phyloP scores from a whole-genome alignment of 768 basidiomycete species.

The Pisolithus tinctorius region DNA sequence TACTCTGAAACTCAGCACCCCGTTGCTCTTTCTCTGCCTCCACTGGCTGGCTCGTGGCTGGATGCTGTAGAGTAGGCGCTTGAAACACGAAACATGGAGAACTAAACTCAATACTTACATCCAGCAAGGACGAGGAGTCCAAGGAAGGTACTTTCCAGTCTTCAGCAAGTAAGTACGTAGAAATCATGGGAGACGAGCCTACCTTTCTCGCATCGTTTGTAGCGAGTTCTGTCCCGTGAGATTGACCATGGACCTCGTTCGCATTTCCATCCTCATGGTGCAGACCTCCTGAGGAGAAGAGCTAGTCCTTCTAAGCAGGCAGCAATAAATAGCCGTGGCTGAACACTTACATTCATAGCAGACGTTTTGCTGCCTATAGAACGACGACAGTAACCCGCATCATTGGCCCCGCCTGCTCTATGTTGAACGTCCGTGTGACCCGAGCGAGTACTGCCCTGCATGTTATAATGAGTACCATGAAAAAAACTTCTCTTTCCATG shows the following conservation, averaged over 20 bases:
- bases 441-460: no score
- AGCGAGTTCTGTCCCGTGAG: background rate
- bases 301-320: no score
- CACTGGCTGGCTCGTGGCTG: background rate
- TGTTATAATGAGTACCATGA: no score
- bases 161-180: background rate
- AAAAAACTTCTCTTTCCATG: no score
- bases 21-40: background rate
- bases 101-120: background rate
- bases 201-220: slow-evolving; percentile 1
- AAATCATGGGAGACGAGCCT: background rate
- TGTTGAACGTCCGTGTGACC: no score
- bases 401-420: no score
- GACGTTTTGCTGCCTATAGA: background rate
- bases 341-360: background rate
- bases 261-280: no score
- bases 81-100: background rate
- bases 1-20: no score
- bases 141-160: background rate
- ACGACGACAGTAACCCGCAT: no score
- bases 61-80: background rate
- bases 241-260: no score
- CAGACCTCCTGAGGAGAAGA: no score
- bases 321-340: no score
- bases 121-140: background rate